Base-by-base conservation (phyloP, 2,329 filamentous ascomycete genomes). In the Nothophaeocryptopus gaeumannii region DNA sequence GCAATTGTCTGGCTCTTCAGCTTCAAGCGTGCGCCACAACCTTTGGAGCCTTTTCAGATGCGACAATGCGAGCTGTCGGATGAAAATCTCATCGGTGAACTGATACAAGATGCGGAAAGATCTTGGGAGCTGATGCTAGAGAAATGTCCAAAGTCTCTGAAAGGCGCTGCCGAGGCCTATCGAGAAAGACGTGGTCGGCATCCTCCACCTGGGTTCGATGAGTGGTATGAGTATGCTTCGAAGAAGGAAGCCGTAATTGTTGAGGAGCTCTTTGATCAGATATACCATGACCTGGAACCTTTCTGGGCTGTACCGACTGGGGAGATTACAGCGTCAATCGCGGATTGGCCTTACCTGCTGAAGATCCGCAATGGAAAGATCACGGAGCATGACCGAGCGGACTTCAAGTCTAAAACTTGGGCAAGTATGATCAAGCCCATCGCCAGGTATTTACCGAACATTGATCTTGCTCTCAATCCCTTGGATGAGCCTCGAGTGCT, bases 221-320 rank as follows among this genome's bases (percentile, higher is more conserved):
- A 36, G 15, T 49, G 46, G 39, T 41, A 67, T 53, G 52, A 66
- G 7, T 74, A 65, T 53, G 74, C 74, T 3, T 54, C 64, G 10
- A 53, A 60, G 2, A 58, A 70, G 31, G 54, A 70, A 45, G 66
- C 70, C 0, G 41, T 74, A 16, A 61, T 77, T 1, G 60, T 77
- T 7, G 74, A 77, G 54, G 70, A 72, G 2, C 70, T 75, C 43
- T 76, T 74, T 55, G 74, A 77, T 45, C 73, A 72, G 42, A 72
- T 77, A 5, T 74, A 77, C 53, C 58, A 72, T 48, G 74, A 77
- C 40, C 41, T 76, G 12, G 65, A 61, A 26, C 74, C 74, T 0
- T 77, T 74, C 51, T 76, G 74, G 74, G 72, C 64, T 1, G 32
- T 75, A 0, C 46, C 63, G 7, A 62, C 75, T 2, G 51, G 53